These are phyloP conservation scores for Chrysanthemum seticuspe DNA, from an alignment of 129 eudicot genomes.

Conservation along the genomic window DNA sequence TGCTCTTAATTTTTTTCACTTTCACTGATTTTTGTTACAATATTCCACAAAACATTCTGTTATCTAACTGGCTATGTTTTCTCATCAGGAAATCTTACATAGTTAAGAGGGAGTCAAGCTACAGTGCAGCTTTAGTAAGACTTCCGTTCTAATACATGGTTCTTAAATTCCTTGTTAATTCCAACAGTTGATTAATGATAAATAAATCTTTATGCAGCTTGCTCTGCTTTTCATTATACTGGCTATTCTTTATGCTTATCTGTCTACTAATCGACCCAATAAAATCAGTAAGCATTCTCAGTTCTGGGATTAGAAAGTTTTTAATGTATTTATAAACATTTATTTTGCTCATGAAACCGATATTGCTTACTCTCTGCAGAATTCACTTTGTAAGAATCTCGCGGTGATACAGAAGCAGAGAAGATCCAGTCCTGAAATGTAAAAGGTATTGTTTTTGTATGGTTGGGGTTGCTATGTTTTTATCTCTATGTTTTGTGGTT, in stretches of 20 bases:
- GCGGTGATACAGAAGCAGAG: conserved; percentile 2
- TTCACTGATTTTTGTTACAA: not conserved
- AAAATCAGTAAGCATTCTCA: conserved; percentile 47
- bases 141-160: not conserved
- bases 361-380: conserved; percentile 19
- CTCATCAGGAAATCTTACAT: conserved; percentile 67
- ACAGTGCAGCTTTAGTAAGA: conserved; percentile 54
- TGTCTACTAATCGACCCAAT: conserved; percentile 43
- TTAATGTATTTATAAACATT: not conserved
- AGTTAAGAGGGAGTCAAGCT: conserved; percentile 40
- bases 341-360: not conserved
- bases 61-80: conserved; percentile 10
- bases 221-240: conserved; percentile 54
- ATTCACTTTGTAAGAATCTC: conserved; percentile 30
- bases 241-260: conserved; percentile 55
- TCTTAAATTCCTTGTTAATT: not conserved
- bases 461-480: not conserved
- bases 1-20: not conserved
- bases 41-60: not conserved
- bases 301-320: not conserved
- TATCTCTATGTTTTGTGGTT: conserved; percentile 4
- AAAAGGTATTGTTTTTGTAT: conserved; percentile 13
- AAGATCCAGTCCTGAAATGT: conserved; percentile 9
- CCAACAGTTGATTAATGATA: not conserved
- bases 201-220: conserved; percentile 46